Evolutionary conservation across 202 grass and related monocot species (phyloP), one percentile per base, ranked within the genome.

Genomic region (Elaeis oleifera): DNA sequence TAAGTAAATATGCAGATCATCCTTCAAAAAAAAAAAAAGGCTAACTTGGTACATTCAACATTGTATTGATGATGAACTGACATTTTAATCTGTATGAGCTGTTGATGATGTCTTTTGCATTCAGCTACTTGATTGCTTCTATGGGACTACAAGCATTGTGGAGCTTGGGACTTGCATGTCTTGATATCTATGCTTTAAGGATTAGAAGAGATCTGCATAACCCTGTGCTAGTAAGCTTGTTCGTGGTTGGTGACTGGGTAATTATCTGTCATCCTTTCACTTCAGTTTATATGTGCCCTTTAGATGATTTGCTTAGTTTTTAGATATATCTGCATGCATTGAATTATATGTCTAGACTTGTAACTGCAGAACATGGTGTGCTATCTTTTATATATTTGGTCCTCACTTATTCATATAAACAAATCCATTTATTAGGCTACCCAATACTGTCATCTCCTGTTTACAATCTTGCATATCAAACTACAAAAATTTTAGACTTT

Each of bases 231-330:
- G 50, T 96, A 60, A 96, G 91, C 74, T 81, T 96, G 48, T 96
- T 96, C 72, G 81, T 91, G 0, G 87, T 96, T 51, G 91, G 91
- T 64, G 91, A 96, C 49, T 90, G 84, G 91, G 91, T 96, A 96
- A 81, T 76, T 29, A 68, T 59, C 18, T 57, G 17, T 16, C 49
- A 18, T 69, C 58, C 16, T 53, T 58, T 49, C 36, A 5, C 15
- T 63, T 53, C 36, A 44, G 1, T 44, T 44, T 31, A 6, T 5
- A 31, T 31, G 28, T 31, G 28, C 28, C 28, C 28, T 31, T 44
- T 44, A 13, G 8, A 44, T 14, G 9, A 13, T 13, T 44, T 44
- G 36, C 36, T 44, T 44, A 14, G 36, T 44, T 14, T 44, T 3
- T 3, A 44, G 9, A 44, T 44, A 44, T 44, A 11, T 11, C 11